These are phyloP conservation scores for Aristolochia fimbriata DNA, from an alignment of 164 flowering plant genomes.

Conservation along the genomic window DNA sequence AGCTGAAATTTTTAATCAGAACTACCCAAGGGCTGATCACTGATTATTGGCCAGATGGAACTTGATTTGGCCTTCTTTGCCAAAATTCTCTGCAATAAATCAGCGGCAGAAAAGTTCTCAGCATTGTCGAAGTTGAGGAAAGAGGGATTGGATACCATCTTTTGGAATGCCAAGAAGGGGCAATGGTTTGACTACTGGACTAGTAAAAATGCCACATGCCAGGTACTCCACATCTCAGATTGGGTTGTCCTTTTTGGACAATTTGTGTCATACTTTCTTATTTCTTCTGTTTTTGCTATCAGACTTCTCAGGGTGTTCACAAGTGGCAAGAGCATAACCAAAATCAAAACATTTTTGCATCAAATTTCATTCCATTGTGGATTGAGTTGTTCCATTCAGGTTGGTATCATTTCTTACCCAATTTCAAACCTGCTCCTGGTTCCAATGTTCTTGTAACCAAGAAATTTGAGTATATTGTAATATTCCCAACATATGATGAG, in stretches of 20 bases:
- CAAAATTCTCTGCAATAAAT: conserved; percentile 30
- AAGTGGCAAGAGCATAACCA: conserved; percentile 48
- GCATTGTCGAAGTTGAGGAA: conserved; percentile 47
- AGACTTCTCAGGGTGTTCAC: conserved; percentile 38
- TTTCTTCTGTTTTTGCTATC: background rate
- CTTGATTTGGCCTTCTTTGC: conserved; percentile 70
- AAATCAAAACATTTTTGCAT: conserved; percentile 55
- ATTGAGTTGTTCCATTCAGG: conserved; percentile 59
- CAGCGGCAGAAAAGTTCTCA: conserved; percentile 24
- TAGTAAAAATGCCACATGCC: conserved; percentile 11
- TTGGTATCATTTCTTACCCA: conserved; percentile 9
- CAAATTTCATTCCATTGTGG: conserved; percentile 89
- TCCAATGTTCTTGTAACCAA: too few species aligned
- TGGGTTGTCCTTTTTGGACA: too few species aligned
- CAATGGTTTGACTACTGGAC: conserved; percentile 97
- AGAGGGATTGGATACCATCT: conserved; percentile 44
- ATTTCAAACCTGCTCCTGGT: too few species aligned
- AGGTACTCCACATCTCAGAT: conserved; percentile 18
- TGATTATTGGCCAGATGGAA: conserved; percentile 59
- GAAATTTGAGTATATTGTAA: too few species aligned
- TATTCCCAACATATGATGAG: too few species aligned
- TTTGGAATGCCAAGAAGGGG: conserved; percentile 66
- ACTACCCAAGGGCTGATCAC: too few species aligned
- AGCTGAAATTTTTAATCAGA: too few species aligned
- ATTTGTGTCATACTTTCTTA: background rate